Evolutionary conservation across 2,329 filamentous ascomycete genomes (phyloP), one percentile per base, ranked within the genome.

Genomic region (Hypoxylon sp.): DNA sequence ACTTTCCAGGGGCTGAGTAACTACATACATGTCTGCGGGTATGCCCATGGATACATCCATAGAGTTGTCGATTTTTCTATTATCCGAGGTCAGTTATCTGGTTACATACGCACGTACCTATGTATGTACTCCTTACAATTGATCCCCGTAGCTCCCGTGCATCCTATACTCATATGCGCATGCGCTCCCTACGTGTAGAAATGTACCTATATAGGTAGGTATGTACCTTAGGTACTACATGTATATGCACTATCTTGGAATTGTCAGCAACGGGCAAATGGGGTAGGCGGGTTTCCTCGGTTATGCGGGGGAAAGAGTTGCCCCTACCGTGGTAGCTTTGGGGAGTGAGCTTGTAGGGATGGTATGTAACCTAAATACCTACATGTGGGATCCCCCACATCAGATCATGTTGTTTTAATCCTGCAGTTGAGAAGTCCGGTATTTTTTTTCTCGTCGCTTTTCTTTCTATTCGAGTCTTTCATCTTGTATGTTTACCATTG

Each of bases 281-380:
- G 63, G 59, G 53, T 31, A 17, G 17, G 55, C 75, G 75, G 74
- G 68, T 77, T 77, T 70, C 75, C 74, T 78, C 76, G 76, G 76
- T 76, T 77, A 76, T 74, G 76, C 74, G 75, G 76, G 76, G 74
- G 53, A 31, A 73, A 55, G 31, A 51, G 58, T 57, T 59, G 33
- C 17, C 50, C 37, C 37, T 54, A 11, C 31, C 44, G 19, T 22
- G n/a, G 8, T 31, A 35, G 8, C 29, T 5, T 35, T 53, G 42
- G 44, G 31, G 19, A n/a, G n/a, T 51, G 42, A 9, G 13, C 29
- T 42, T 24, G 8, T 33, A 17, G 31, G 19, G 35, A 42, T 37
- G 31, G 37, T 22, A 26, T 6, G 4, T 9, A 8, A 31, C 29
- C 29, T 22, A 44, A 19, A 42, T 46, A 35, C 9, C 35, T 24